Conservation (phyloP, 164 flowering plant genomes). For the Litsea cubeba region DNA sequence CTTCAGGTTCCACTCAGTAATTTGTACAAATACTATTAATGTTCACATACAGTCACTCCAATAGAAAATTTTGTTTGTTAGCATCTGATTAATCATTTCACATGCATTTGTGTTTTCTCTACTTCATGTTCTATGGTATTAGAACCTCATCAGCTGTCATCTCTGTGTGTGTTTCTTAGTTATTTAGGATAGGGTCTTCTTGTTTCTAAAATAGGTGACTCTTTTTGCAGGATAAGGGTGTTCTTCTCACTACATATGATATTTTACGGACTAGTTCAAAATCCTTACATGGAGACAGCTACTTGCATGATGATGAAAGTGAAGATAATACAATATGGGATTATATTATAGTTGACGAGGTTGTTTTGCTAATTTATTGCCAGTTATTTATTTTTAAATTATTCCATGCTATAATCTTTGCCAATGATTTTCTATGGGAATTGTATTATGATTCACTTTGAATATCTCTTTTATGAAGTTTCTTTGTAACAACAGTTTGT, state of each 20-base stretch:
- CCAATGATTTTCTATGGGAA: not conserved
- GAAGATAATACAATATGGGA: conserved; percentile 80
- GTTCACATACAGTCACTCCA: not conserved
- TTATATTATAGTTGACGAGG: conserved; percentile 96
- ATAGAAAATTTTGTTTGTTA: too few species aligned
- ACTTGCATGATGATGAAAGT: conserved; percentile 35
- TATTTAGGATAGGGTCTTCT: not conserved
- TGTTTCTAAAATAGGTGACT: not conserved
- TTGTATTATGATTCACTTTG: too few species aligned
- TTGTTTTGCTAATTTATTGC: conserved; percentile 16
- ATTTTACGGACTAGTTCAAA: conserved; percentile 75
- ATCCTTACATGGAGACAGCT: conserved; percentile 46
- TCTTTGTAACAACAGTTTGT: too few species aligned
- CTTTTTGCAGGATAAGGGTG: conserved; percentile 63
- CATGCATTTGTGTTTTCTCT: too few species aligned
- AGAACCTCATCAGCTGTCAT: too few species aligned
- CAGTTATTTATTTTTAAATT: not conserved
- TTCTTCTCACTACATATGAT: conserved; percentile 95
- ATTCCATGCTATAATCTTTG: not conserved
- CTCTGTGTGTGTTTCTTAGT: too few species aligned
- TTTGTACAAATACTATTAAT: not conserved
- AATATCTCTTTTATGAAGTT: too few species aligned
- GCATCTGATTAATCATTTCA: too few species aligned
- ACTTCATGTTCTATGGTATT: too few species aligned
- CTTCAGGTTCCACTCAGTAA: conserved; percentile 55